Base-by-base conservation (phyloP, 768 basidiomycete genomes). In the Rhodosporidiobolus odoratus region DNA sequence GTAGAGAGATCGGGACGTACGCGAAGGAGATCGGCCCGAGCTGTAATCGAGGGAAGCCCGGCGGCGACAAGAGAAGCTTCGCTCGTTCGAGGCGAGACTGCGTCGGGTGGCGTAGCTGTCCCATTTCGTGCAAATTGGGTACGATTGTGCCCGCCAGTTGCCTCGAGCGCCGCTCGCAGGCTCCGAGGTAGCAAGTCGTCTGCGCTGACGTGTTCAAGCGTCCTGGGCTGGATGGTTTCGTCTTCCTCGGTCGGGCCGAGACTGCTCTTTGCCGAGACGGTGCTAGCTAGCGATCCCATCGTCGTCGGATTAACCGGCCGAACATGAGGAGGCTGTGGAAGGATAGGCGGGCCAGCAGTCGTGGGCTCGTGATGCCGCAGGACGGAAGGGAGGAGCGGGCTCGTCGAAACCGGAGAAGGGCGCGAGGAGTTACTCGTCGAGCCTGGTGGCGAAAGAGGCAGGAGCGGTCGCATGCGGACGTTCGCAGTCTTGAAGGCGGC, bases 401-500 rank as follows among this genome's bases (percentile, higher is more conserved):
- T 17, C 48, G 27, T 40, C 58, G 32, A 52, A 10, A 30, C 34
- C 17, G 32, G 27, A 3, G 57, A 2, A 7, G 5, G 9, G 23
- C 23, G 50, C 27, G 53, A n/a, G 19, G 58, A 45, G 41, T 25
- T 40, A 16, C 5, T 34, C 19, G 30, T 6, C 7, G 32, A 30
- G 32, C 17, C 37, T 32, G 57, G 38, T 17, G 57, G 38, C 9
- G 25, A 21, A 45, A 15, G 27, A 1, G 58, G 57, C 21, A 37
- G 50, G 19, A 66, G 61, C 0, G 89, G 83, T 30, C 93, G 86
- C 86, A 96, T 92, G 54, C 86, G 84, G 45, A 97, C 83, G 16
- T 89, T 89, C 23, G 87, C 84, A 3, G 91, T 87, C 80, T 89
- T 92, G 85, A 96, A 98, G 9, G 91, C 83, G 68, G 91, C 89